Evolutionary conservation across 179 eudicot species (phyloP), one percentile per base, ranked within the genome.

Genomic region (Camellia oleifera): DNA sequence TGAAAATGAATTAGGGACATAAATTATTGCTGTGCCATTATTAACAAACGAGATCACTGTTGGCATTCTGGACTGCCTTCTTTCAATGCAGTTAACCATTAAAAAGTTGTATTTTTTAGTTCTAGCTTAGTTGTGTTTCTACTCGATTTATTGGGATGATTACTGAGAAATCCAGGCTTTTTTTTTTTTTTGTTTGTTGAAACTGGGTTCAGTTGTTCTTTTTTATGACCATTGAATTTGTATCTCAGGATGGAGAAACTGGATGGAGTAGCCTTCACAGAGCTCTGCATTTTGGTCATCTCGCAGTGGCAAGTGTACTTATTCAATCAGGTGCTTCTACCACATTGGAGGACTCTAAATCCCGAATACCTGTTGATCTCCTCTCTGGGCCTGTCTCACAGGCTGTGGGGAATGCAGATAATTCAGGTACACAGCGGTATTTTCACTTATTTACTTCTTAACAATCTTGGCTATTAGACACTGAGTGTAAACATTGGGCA

Each of bases 191-290:
- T 26, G 52, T 4, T 23, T 20, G 18, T 54, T 73, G 62, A 26
- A 54, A 73, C 4, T 54, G 9, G 45, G 63, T 73, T 54, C 1
- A 11, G 12, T 56, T 26, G 1, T 52, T 54, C 48, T 56, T 73
- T 26, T 4, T 2, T 54, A 40, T 60, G 52, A 17, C 17, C 52
- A 15, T 64, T 45, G 18, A 42, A 73, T 54, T 11, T 40, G 3
- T 62, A 63, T 82, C 52, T 66, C 88, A 95, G 99, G 99, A 95
- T 85, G 99, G 99, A 74, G 99, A 95, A 85, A 93, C 99, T n/a
- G 98, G 99, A 63, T 93, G 99, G 98, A 94, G 95, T 79, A 94
- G 97, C 83, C 99, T 95, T 80, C 99, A 95, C 82, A 85, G 99
- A 82, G 97, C 99, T 57, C 87, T 95, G 75, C 95, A 94, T 81